A percentile compares a stretch with the other conserved stretches of the same genome.
phyloP scores from a whole-genome alignment of 2,329 filamentous ascomycete species.

The Calycina herbarum region DNA sequence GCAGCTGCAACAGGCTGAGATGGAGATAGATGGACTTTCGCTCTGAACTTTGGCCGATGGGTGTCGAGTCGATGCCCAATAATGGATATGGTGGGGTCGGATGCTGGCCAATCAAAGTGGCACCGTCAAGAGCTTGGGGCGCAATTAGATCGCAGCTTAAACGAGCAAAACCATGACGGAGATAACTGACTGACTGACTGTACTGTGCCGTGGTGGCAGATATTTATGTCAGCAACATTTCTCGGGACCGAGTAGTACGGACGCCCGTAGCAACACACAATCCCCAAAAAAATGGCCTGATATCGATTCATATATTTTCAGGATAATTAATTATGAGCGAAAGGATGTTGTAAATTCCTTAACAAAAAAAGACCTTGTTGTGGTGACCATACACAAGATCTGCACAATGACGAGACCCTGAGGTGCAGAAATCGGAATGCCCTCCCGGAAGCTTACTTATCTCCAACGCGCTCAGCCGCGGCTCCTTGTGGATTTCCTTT shows the following conservation, averaged over 20 bases:
- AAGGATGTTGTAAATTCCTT: too few relatives aligned
- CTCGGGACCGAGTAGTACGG: too few relatives aligned
- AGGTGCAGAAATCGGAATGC: background rate
- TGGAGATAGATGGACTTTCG: background rate
- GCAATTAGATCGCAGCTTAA: background rate
- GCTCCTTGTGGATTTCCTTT: background rate
- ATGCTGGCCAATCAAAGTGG: background rate
- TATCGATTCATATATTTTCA: too few relatives aligned
- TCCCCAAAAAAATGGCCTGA: too few relatives aligned
- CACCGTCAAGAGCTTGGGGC: background rate
- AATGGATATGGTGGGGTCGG: background rate
- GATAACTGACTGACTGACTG: too few relatives aligned
- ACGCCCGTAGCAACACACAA: too few relatives aligned
- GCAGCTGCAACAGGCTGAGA: background rate
- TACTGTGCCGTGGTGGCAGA: too few relatives aligned
- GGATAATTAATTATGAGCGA: too few relatives aligned
- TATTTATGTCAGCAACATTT: too few relatives aligned
- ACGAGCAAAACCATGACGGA: background rate
- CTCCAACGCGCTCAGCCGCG: background rate
- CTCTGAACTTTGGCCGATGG: background rate
- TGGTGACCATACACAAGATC: background rate
- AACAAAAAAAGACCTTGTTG: too few relatives aligned
- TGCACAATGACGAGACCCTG: background rate
- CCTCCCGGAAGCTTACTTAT: background rate
- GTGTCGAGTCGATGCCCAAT: background rate